phyloP scores from a whole-genome alignment of 768 basidiomycete species.

The Cubamyces sp. region DNA sequence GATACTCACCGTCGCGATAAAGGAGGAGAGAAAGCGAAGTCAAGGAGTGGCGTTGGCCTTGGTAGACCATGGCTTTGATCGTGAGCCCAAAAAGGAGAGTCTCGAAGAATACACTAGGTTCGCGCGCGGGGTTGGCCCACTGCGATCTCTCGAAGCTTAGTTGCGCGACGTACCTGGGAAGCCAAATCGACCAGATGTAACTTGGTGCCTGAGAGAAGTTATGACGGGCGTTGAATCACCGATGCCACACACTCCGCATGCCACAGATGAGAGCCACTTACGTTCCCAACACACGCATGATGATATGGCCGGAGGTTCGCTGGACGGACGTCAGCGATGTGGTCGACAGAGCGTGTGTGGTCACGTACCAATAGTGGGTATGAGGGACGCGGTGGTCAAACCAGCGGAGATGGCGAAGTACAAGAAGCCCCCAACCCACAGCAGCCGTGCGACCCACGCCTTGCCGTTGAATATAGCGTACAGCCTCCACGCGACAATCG shows the following conservation, averaged over 20 bases:
- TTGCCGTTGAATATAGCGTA: slow-evolving; percentile 33
- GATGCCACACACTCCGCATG: not conserved
- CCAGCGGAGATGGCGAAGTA: slow-evolving; percentile 28
- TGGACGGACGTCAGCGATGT: slow-evolving; percentile 2
- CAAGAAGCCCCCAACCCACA: slow-evolving; percentile 28
- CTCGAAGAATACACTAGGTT: slow-evolving; percentile 32
- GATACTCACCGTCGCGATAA: slow-evolving; percentile 32
- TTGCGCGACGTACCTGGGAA: slow-evolving; percentile 28
- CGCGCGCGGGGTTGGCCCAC: not conserved
- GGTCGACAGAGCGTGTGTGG: not conserved
- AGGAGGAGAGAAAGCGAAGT: slow-evolving; percentile 31
- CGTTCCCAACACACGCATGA: slow-evolving; percentile 33
- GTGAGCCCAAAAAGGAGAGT: slow-evolving; percentile 35
- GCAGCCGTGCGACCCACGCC: slow-evolving; percentile 28
- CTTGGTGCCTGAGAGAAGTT: slow-evolving; percentile 27
- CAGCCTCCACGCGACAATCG: slow-evolving; percentile 33
- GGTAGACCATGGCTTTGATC: slow-evolving; percentile 29
- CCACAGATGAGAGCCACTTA: slow-evolving; percentile 13
- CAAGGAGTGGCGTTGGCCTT: slow-evolving; percentile 29
- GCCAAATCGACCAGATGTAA: slow-evolving; percentile 34
- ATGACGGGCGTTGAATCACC: not conserved
- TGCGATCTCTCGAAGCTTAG: not conserved
- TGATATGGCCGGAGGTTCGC: slow-evolving; percentile 29
- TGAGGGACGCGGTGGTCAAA: slow-evolving; percentile 30
- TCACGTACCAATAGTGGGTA: slow-evolving; percentile 31